phyloP scores from a whole-genome alignment of 305 asterid species.

The Ajuga reptans region DNA sequence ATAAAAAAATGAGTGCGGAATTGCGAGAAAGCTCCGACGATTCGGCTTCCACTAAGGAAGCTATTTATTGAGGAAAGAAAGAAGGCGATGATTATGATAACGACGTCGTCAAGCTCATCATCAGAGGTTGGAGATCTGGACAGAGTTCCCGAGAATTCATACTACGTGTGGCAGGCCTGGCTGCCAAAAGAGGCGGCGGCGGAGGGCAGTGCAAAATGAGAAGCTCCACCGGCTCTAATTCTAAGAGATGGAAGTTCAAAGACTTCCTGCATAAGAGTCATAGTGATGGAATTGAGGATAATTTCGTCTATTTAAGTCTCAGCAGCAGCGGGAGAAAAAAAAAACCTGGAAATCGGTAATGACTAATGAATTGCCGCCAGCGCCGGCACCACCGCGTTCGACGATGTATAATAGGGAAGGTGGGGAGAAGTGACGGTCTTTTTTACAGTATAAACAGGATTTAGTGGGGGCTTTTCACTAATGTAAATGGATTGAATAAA shows the following conservation, averaged over 20 bases:
- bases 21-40: slow-evolving; percentile 9
- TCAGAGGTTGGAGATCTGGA: slow-evolving; percentile 57
- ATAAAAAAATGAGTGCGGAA: too few species aligned
- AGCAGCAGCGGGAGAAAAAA: slow-evolving; percentile 25
- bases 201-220: slow-evolving; percentile 46
- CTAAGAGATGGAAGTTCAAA: slow-evolving; percentile 56
- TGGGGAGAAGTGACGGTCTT: slow-evolving; percentile 34
- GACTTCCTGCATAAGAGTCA: slow-evolving; percentile 50
- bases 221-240: slow-evolving; percentile 39
- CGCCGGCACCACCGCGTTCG: neutral
- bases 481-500: slow-evolving; percentile 35
- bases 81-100: slow-evolving; percentile 26
- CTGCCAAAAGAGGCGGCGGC: too few species aligned
- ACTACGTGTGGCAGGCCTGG: slow-evolving; percentile 78
- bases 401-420: slow-evolving; percentile 14
- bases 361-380: slow-evolving; percentile 13
- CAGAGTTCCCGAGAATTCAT: slow-evolving; percentile 48
- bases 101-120: slow-evolving; percentile 44
- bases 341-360: slow-evolving; percentile 6
- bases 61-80: slow-evolving; percentile 52
- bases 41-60: slow-evolving; percentile 48
- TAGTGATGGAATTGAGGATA: slow-evolving; percentile 52
- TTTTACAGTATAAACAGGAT: slow-evolving; percentile 38
- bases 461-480: slow-evolving; percentile 38
- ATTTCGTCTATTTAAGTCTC: slow-evolving; percentile 34